A percentile compares a stretch with the other conserved stretches of the same genome.
Evolutionary conservation across 148 eudicot species (phyloP).

Genomic region (Heliamphora exappendiculata): DNA sequence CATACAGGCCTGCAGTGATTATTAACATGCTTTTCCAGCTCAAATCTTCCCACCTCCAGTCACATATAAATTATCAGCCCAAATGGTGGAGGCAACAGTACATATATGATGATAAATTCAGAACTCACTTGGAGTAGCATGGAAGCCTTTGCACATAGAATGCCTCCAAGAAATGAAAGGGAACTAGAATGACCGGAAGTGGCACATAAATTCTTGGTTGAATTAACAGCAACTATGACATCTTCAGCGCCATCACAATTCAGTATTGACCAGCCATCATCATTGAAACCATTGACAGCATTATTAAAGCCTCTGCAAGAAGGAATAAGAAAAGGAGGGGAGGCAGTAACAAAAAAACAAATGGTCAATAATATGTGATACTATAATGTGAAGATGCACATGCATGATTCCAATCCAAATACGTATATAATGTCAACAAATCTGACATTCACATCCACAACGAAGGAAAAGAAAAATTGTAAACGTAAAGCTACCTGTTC

Average conservation of each 20-base stretch:
- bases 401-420: neutral
- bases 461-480: constrained; percentile 9
- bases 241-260: constrained; percentile 80
- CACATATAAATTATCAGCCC: too few relatives aligned
- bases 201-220: constrained; percentile 45
- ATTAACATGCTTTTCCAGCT: too few relatives aligned
- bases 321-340: neutral
- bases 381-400: neutral
- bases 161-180: constrained; percentile 57
- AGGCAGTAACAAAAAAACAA: neutral
- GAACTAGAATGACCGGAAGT: constrained; percentile 39
- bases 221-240: constrained; percentile 63
- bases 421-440: neutral
- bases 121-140: constrained; percentile 82
- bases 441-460: neutral
- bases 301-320: constrained; percentile 84
- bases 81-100: neutral
- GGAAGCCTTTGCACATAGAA: constrained; percentile 95
- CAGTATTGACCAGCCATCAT: constrained; percentile 88
- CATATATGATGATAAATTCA: neutral
- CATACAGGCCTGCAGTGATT: constrained; percentile 23
- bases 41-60: too few relatives aligned
- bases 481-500: constrained; percentile 47
- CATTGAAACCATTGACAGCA: constrained; percentile 80
- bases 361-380: neutral